Evolutionary conservation across 345 rosid genomes (phyloP).

Genomic region (Salix arbutifolia): DNA sequence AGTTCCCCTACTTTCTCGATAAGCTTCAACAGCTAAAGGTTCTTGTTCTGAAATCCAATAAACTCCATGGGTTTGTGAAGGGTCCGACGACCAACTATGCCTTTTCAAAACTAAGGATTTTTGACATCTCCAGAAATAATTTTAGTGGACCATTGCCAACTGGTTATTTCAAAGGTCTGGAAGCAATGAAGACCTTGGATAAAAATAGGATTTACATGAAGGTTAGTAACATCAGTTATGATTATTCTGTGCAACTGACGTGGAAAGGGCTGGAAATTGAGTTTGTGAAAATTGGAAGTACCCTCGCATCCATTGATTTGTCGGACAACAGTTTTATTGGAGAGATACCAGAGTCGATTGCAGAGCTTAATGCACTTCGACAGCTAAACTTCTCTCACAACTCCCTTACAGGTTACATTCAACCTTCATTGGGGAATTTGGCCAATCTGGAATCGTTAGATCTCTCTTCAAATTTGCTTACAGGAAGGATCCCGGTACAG

Average conservation of each 20-base stretch:
- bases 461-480: background rate
- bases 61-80: background rate
- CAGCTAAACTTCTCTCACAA: conserved; percentile 11
- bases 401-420: background rate
- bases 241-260: background rate
- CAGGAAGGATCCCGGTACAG: background rate
- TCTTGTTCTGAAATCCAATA: background rate
- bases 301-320: background rate
- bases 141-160: background rate
- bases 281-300: background rate
- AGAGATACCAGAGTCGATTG: background rate
- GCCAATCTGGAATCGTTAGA: conserved; percentile 6
- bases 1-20: conserved; percentile 4
- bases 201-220: background rate
- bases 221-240: background rate
- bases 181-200: background rate
- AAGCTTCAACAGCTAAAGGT: background rate
- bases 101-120: background rate
- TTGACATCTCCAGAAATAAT: conserved; percentile 2
- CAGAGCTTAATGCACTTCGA: background rate
- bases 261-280: background rate
- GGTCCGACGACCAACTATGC: background rate
- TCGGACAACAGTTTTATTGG: background rate
- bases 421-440: background rate
- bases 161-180: background rate